Base-by-base conservation (phyloP, 2,329 filamentous ascomycete species). In the Xylaria digitata region DNA sequence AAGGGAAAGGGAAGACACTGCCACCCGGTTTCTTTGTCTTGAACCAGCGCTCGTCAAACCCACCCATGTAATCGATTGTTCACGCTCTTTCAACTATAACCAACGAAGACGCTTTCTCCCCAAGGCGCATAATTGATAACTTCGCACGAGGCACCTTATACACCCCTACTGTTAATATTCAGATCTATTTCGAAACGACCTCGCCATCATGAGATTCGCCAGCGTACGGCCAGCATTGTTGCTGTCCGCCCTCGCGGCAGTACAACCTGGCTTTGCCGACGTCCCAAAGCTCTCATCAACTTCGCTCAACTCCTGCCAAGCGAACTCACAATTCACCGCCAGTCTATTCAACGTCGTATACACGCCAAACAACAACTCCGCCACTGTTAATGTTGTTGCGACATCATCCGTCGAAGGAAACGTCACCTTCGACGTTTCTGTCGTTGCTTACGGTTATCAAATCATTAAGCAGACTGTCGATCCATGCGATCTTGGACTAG, bases 331-430 rank as follows among this genome's bases (percentile, higher is more conserved):
- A 76, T 96, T 97, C 80, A 92, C 92, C 4, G 94, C 94, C 74
- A 94, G 91, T 73, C 86, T 96, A 66, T 97, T 97, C 87, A 91
- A 96, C 73, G 91, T 97, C 78, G 82, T 88, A 70, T 93, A 92
- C 80, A 93, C 90, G 1, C 91, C 92, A 37, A 83, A 85, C 77
- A 96, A 97, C 81, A 85, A 86, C 73, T 90, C 89, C 37, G 84
- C 95, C 60, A 83, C 84, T 61, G 88, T 96, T 79, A 86, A 93
- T 75, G 89, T 97, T 72, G 87, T 92, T 67, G 93, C 92, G 70
- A 90, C 93, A 40, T 96, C 94, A 23, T 86, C 92, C 49, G 92
- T 98, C 68, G 87, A 91, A 73, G 93, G 93, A 74, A 92, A 91
- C 78, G 91, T 97, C 71, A 86, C 86, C 43, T 94, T 96, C 72